These are phyloP conservation scores for Tilletia horrida DNA, from an alignment of 1,284 basidiomycete genomes.

Conservation along the genomic window DNA sequence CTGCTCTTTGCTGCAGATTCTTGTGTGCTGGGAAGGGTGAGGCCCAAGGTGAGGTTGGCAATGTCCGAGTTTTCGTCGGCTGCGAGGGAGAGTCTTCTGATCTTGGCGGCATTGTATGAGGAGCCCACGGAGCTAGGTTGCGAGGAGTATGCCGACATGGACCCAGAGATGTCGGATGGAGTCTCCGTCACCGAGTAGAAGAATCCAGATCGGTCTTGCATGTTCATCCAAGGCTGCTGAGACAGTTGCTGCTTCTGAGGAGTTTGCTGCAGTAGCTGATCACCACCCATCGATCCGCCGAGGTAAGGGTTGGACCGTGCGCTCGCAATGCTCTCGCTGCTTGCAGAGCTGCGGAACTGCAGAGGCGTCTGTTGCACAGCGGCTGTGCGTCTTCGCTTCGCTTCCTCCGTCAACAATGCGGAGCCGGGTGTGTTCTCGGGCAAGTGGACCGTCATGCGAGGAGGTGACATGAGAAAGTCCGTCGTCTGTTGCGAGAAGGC, in stretches of 20 bases:
- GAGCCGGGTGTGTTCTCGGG: conserved; percentile 25
- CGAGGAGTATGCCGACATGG: conserved; percentile 7
- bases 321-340: conserved; percentile 16
- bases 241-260: not conserved
- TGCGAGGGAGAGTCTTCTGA: conserved; percentile 33
- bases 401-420: conserved; percentile 29
- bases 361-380: conserved; percentile 20
- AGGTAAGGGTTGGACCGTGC: not conserved
- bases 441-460: conserved; percentile 35
- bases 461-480: conserved; percentile 48
- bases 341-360: not conserved
- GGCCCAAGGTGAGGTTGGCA: conserved; percentile 37
- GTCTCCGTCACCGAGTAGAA: conserved; percentile 17
- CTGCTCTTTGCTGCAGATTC: conserved; percentile 34
- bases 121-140: conserved; percentile 29
- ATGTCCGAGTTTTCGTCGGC: conserved; percentile 28
- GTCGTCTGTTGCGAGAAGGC: conserved; percentile 21
- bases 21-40: conserved; percentile 25
- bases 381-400: conserved; percentile 38
- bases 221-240: conserved; percentile 10
- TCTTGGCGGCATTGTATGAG: conserved; percentile 25
- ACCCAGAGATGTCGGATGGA: conserved; percentile 3
- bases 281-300: conserved; percentile 27
- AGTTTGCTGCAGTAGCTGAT: conserved; percentile 20
- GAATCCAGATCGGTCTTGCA: conserved; percentile 12